Conservation (phyloP, 805 yeast species). For the Candida multigemmis region DNA sequence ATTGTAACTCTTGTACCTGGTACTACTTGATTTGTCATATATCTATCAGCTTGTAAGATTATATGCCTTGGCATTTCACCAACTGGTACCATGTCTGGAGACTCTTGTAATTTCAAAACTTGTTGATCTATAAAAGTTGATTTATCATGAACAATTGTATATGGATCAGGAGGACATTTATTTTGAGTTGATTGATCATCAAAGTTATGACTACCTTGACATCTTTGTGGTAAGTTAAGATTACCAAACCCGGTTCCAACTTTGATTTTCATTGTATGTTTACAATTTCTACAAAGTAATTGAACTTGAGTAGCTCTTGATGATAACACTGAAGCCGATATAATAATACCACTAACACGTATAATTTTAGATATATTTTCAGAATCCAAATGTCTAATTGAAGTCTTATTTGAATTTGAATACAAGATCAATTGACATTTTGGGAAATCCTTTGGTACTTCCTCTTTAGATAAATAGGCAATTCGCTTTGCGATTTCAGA, state of each 20-base stretch:
- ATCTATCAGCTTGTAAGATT: slow-evolving; percentile 78
- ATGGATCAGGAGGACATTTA: slow-evolving; percentile 87
- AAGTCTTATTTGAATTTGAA: slow-evolving; percentile 61
- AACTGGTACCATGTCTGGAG: slow-evolving; percentile 98
- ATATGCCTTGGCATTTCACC: slow-evolving; percentile 98
- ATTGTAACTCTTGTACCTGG: slow-evolving; percentile 94
- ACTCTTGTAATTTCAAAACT: slow-evolving; percentile 83
- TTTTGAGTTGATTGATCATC: slow-evolving; percentile 43
- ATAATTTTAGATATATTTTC: slow-evolving; percentile 85
- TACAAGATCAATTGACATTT: slow-evolving; percentile 72
- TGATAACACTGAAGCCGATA: slow-evolving; percentile 79
- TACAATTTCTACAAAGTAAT: slow-evolving; percentile 80
- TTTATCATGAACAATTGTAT: slow-evolving; percentile 86
- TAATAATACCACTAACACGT: slow-evolving; percentile 85
- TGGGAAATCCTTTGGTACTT: slow-evolving; percentile 52
- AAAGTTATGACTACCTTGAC: slow-evolving; percentile 40
- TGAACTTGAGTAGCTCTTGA: slow-evolving; percentile 83
- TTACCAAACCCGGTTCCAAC: slow-evolving; percentile 66
- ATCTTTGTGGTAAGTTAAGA: slow-evolving; percentile 55
- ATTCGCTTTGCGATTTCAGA: slow-evolving; percentile 80
- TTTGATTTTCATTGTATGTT: slow-evolving; percentile 62
- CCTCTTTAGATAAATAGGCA: slow-evolving; percentile 44
- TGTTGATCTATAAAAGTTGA: slow-evolving; percentile 95
- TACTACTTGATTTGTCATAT: slow-evolving; percentile 78
- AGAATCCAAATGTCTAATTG: slow-evolving; percentile 78